Evolutionary conservation across 2,329 filamentous ascomycete species (phyloP).

Genomic region (Aspergillus sp.): DNA sequence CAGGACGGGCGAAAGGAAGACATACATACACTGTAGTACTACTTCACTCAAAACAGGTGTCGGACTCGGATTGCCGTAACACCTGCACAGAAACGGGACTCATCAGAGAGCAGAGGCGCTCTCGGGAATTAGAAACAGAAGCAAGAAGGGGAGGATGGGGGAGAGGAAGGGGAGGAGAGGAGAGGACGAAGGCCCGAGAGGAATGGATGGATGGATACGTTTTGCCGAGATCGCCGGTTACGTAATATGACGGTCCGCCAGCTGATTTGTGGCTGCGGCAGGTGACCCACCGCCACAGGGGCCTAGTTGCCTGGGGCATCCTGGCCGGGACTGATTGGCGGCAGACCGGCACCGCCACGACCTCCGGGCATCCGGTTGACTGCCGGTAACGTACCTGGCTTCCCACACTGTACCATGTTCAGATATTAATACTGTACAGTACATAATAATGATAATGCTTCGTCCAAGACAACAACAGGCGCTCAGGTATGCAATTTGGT

Average conservation of each 20-base stretch:
- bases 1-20: slow-evolving; percentile 19
- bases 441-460: no score
- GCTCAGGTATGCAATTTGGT: no score
- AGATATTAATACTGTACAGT: no score
- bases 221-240: not conserved
- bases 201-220: slow-evolving; percentile 5
- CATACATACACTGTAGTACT: slow-evolving; percentile 8
- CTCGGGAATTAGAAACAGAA: slow-evolving; percentile 12
- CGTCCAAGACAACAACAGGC: no score
- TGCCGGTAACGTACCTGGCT: no score
- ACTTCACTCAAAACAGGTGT: slow-evolving; percentile 24
- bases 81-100: slow-evolving; percentile 29
- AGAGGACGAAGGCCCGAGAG: slow-evolving; percentile 2
- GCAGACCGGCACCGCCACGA: no score
- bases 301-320: no score
- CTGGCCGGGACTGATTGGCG: no score
- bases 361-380: no score
- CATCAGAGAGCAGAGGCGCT: slow-evolving; percentile 32
- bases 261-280: no score
- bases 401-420: no score
- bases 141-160: slow-evolving; percentile 7
- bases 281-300: no score
- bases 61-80: slow-evolving; percentile 32
- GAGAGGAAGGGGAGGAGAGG: slow-evolving; percentile 4
- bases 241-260: not conserved